These are phyloP conservation scores for Colletotrichum lupini DNA, from an alignment of 2,329 filamentous ascomycete species.

Conservation along the genomic window DNA sequence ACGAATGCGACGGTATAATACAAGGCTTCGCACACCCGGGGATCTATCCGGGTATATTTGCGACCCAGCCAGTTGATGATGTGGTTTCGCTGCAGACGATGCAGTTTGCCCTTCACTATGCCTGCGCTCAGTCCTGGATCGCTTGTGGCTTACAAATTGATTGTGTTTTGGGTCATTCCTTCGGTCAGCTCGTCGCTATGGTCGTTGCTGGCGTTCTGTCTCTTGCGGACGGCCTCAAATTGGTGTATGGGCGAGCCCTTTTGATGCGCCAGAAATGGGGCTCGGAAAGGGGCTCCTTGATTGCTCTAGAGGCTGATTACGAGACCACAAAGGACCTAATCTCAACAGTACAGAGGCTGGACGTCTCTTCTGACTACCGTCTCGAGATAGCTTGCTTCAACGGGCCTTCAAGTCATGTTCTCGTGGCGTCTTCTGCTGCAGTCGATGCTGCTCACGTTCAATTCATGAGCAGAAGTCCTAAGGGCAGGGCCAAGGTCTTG, in stretches of 20 bases:
- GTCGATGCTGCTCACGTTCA: neutral
- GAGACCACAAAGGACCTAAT: too few species aligned
- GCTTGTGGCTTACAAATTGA: neutral
- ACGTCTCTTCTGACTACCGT: too few species aligned
- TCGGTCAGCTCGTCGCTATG: neutral
- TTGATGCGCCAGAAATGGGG: neutral
- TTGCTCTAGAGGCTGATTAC: too few species aligned
- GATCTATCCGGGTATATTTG: neutral
- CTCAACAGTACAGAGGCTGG: too few species aligned
- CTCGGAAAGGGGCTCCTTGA: neutral
- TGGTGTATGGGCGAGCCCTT: neutral
- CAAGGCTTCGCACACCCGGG: neutral
- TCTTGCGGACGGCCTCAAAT: neutral
- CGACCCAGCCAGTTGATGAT: neutral
- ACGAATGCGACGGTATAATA: neutral
- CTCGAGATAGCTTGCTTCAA: neutral
- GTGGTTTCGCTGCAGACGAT: neutral
- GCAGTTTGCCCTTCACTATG: neutral
- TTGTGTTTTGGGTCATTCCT: neutral
- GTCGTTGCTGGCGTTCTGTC: neutral
- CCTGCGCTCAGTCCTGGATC: neutral
- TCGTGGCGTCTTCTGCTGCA: neutral
- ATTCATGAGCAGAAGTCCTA: neutral
- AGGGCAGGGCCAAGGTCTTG: neutral
- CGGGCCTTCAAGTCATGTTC: neutral